Evolutionary conservation across 2,329 filamentous ascomycete genomes (phyloP).

Genomic region (Zymoseptoria tritici): DNA sequence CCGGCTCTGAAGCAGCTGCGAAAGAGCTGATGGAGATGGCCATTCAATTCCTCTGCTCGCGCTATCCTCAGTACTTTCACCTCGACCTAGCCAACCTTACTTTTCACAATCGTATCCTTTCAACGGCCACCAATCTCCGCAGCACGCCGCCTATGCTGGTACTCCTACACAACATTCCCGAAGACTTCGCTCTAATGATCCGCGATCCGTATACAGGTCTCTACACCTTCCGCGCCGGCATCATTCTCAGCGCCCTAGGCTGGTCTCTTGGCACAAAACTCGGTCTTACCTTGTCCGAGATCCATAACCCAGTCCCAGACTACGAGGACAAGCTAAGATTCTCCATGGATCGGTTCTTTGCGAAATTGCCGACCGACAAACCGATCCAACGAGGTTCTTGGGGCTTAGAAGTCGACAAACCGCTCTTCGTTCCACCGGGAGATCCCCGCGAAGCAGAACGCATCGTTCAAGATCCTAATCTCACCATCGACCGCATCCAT

Average conservation of each 20-base stretch:
- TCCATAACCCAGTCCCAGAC: constrained; percentile 69
- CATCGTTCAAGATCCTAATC: constrained; percentile 47
- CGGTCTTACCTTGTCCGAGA: constrained; percentile 59
- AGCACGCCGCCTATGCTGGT: constrained; percentile 59
- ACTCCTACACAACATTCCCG: constrained; percentile 69
- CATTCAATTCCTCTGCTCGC: constrained; percentile 67
- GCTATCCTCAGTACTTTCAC: constrained; percentile 70
- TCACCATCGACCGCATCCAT: constrained; percentile 54
- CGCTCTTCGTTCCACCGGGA: constrained; percentile 66
- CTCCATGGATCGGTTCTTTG: constrained; percentile 82
- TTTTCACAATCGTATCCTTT: constrained; percentile 63
- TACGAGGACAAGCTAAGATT: constrained; percentile 84
- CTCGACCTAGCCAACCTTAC: constrained; percentile 47
- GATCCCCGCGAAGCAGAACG: constrained; percentile 58
- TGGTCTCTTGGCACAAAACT: constrained; percentile 74
- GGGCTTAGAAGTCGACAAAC: constrained; percentile 69
- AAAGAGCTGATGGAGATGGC: constrained; percentile 86
- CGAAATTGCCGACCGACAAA: constrained; percentile 64
- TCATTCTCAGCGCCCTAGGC: constrained; percentile 71
- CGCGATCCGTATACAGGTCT: constrained; percentile 62
- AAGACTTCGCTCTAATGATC: constrained; percentile 74
- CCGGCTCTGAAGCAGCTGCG: constrained; percentile 69
- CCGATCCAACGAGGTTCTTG: constrained; percentile 80
- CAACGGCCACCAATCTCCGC: constrained; percentile 53
- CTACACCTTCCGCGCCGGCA: constrained; percentile 67